A percentile compares a stretch with the other conserved stretches of the same genome.
Evolutionary conservation across 805 yeast species (phyloP).

Genomic region (Wickerhamomyces chambardii): DNA sequence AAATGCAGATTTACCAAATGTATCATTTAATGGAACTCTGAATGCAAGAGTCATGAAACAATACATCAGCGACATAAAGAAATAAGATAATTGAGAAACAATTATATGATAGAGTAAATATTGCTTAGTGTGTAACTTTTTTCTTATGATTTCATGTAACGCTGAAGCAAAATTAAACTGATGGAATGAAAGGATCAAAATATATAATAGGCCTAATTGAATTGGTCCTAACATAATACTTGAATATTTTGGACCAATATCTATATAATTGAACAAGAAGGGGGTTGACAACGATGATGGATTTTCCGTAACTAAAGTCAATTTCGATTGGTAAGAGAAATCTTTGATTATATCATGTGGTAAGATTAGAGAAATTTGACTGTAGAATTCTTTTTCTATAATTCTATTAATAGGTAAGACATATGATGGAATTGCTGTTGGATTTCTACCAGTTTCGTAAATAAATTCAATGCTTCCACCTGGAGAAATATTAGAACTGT

Average conservation of each 20-base stretch:
- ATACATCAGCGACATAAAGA: conserved; percentile 44
- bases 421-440: conserved; percentile 29
- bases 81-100: conserved; percentile 36
- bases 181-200: conserved; percentile 61
- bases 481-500: no score
- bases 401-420: conserved; percentile 28
- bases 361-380: background rate
- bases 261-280: conserved; percentile 18
- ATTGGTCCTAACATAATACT: conserved; percentile 46
- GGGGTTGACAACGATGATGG: conserved; percentile 3
- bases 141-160: conserved; percentile 35
- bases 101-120: conserved; percentile 39
- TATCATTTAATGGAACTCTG: conserved; percentile 38
- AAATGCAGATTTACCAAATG: conserved; percentile 58
- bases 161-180: conserved; percentile 49
- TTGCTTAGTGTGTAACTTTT: conserved; percentile 26
- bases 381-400: conserved; percentile 4
- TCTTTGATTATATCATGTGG: background rate
- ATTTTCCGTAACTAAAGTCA: no score
- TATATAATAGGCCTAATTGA: conserved; percentile 60
- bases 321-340: no score
- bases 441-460: conserved; percentile 56
- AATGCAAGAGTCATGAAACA: conserved; percentile 52
- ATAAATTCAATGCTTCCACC: conserved; percentile 21
- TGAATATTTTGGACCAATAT: conserved; percentile 32